phyloP scores from a whole-genome alignment of 1,284 basidiomycete species.

The Sporisorium exsertum region DNA sequence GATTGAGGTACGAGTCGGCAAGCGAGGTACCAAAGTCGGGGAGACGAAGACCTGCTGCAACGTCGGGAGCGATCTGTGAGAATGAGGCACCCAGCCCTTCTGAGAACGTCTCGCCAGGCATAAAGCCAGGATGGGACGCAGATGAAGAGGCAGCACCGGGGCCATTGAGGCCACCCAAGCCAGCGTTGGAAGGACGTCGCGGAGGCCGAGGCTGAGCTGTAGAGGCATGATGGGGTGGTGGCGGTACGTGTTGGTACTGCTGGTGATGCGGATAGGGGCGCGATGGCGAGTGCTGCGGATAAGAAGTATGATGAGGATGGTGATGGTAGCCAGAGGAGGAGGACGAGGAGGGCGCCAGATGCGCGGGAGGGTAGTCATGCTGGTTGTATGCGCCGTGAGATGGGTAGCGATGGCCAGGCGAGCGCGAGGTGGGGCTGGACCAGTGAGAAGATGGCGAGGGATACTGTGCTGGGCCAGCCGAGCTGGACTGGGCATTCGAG shows the following conservation, averaged over 20 bases:
- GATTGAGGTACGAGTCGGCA: conserved; percentile 57
- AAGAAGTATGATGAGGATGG: conserved; percentile 24
- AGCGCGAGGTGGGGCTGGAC: conserved; percentile 37
- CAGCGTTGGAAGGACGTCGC: conserved; percentile 27
- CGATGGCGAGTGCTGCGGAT: conserved; percentile 33
- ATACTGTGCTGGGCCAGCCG: conserved; percentile 23
- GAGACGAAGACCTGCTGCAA: conserved; percentile 45
- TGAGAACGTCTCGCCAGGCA: conserved; percentile 24
- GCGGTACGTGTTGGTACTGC: conserved; percentile 18
- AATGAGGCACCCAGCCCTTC: conserved; percentile 44
- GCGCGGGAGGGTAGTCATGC: conserved; percentile 30
- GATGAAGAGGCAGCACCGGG: conserved; percentile 5
- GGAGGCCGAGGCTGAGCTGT: conserved; percentile 11
- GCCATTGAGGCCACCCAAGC: not conserved
- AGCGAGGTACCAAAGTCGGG: conserved; percentile 59
- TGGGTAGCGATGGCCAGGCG: conserved; percentile 33
- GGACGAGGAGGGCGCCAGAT: conserved; percentile 11
- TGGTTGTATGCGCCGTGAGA: conserved; percentile 31
- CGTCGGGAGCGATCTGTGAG: conserved; percentile 45
- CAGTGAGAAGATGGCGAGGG: conserved; percentile 43
- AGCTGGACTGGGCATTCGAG: not conserved
- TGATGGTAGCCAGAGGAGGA: conserved; percentile 30
- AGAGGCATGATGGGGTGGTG: conserved; percentile 19
- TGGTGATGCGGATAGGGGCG: conserved; percentile 26
- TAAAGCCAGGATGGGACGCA: conserved; percentile 26